phyloP scores from a whole-genome alignment of 1,284 basidiomycete genomes.

The Ustilago nuda region DNA sequence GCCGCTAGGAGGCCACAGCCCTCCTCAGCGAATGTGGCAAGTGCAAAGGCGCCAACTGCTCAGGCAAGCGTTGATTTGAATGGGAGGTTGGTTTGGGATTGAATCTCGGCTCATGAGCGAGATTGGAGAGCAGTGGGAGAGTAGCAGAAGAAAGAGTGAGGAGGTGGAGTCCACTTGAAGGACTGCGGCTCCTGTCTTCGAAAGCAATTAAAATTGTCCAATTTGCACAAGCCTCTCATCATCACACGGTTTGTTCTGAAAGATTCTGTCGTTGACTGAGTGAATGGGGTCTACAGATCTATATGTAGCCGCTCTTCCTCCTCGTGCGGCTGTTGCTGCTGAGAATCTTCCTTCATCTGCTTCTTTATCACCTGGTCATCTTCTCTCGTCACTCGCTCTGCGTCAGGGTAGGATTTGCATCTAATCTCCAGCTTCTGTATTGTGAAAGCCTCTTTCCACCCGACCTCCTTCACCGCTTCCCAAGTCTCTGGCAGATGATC shows the following conservation, averaged over 20 bases:
- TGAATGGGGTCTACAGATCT: not conserved
- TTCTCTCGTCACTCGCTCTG: not conserved
- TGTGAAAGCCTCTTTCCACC: constrained; percentile 19
- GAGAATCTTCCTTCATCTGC: not conserved
- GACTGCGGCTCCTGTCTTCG: not conserved
- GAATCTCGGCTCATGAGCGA: not conserved
- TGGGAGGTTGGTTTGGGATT: constrained; percentile 55
- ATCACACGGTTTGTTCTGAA: not conserved
- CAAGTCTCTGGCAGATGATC: constrained; percentile 41
- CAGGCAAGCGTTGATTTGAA: constrained; percentile 50
- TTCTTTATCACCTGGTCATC: not conserved
- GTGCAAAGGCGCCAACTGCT: constrained; percentile 19
- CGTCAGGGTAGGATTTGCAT: constrained; percentile 1
- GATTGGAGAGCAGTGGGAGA: not conserved
- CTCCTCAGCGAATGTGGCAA: constrained; percentile 9
- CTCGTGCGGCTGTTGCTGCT: not conserved
- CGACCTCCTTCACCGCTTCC: not conserved
- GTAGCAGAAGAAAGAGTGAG: not conserved
- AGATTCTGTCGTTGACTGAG: not conserved
- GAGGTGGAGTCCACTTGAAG: too few species aligned
- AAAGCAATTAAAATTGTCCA: not conserved
- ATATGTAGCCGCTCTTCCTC: not conserved
- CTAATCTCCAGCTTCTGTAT: constrained; percentile 19
- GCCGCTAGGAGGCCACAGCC: constrained; percentile 27
- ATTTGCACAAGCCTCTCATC: not conserved